These are phyloP conservation scores for Candida tetrigidarum DNA, from an alignment of 1,139 yeast genomes.

Conservation along the genomic window DNA sequence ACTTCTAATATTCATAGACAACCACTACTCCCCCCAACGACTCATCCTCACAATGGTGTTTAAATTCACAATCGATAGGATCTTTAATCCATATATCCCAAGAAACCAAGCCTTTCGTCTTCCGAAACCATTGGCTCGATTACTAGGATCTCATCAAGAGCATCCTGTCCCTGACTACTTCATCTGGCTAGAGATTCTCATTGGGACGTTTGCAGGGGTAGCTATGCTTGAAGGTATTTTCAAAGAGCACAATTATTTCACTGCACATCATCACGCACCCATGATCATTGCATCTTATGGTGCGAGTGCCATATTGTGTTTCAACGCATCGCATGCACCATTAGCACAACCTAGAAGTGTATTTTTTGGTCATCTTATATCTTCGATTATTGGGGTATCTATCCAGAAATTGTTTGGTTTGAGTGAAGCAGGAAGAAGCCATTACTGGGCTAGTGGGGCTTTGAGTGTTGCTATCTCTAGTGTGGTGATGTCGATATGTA, in stretches of 20 bases:
- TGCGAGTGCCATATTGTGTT: conserved; percentile 66
- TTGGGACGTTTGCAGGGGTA: conserved; percentile 57
- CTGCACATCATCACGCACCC: conserved; percentile 46
- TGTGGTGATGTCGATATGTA: conserved; percentile 58
- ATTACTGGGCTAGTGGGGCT: conserved; percentile 67
- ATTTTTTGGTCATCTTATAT: conserved; percentile 57
- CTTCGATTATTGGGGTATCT: conserved; percentile 59
- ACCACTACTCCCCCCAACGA: neutral
- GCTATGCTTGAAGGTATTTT: conserved; percentile 56
- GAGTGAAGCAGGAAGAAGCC: conserved; percentile 39
- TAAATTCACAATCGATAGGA: conserved; percentile 43
- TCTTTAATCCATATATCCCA: conserved; percentile 33
- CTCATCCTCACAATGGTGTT: conserved; percentile 34
- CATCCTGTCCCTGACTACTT: conserved; percentile 40
- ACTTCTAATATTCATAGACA: too few relatives aligned
- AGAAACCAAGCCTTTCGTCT: conserved; percentile 29
- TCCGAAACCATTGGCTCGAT: conserved; percentile 32
- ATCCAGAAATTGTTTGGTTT: conserved; percentile 58
- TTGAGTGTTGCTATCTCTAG: conserved; percentile 61
- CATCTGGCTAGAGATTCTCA: conserved; percentile 51
- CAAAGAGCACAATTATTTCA: conserved; percentile 45
- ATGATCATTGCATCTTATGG: conserved; percentile 66
- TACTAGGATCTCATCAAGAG: conserved; percentile 37
- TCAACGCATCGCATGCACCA: conserved; percentile 60
- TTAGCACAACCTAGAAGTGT: conserved; percentile 71